Evolutionary conservation across 1,284 basidiomycete genomes (phyloP).

Genomic region (Meripilus lineatus): DNA sequence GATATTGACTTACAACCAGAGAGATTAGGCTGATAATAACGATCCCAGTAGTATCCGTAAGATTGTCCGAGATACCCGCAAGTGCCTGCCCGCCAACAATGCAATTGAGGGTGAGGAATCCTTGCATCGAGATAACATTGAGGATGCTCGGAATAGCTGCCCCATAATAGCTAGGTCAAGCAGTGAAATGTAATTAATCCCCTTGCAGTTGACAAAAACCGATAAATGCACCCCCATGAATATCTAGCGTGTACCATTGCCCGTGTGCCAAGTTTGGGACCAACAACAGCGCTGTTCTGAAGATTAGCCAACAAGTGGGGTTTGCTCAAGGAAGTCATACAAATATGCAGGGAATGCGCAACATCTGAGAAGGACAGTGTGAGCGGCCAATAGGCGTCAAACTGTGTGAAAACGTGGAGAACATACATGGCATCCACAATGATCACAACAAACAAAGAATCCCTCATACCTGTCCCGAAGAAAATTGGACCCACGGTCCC

Average conservation of each 20-base stretch:
- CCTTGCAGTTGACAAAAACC: not conserved
- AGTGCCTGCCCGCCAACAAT: slow-evolving; percentile 76
- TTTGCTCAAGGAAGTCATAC: slow-evolving; percentile 25
- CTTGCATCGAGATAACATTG: slow-evolving; percentile 60
- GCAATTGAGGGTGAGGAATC: slow-evolving; percentile 67
- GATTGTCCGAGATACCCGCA: slow-evolving; percentile 48
- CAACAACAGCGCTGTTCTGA: slow-evolving; percentile 44
- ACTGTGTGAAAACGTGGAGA: slow-evolving; percentile 1
- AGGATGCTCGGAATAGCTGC: slow-evolving; percentile 59
- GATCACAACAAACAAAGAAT: slow-evolving; percentile 47
- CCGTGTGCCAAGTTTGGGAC: slow-evolving; percentile 55
- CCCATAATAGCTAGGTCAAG: slow-evolving; percentile 49
- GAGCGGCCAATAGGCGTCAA: slow-evolving; percentile 1
- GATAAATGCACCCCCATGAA: slow-evolving; percentile 38
- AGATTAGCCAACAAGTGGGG: not conserved
- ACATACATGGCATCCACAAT: slow-evolving; percentile 53
- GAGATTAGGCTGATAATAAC: slow-evolving; percentile 71
- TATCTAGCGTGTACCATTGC: slow-evolving; percentile 61
- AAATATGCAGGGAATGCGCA: slow-evolving; percentile 44
- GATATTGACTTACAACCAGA: slow-evolving; percentile 40
- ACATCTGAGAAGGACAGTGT: slow-evolving; percentile 12
- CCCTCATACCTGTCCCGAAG: slow-evolving; percentile 49
- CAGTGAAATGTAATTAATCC: not conserved
- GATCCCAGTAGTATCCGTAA: slow-evolving; percentile 62
- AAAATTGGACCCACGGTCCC: slow-evolving; percentile 58